Conservation (phyloP, 176 grass and related monocot genomes). For the Puccinellia tenuiflora region DNA sequence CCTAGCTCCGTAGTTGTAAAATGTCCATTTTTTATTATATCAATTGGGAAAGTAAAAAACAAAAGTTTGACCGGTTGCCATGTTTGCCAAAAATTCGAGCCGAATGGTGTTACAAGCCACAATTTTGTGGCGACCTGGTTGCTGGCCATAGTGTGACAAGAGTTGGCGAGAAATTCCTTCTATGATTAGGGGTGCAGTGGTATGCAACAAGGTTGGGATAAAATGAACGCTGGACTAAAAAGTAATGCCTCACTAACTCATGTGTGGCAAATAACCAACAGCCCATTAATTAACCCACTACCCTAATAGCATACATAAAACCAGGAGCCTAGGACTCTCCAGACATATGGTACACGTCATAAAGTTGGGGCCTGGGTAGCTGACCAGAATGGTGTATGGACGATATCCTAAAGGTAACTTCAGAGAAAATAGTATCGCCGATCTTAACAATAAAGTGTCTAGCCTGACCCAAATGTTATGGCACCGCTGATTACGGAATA, state of each 20-base stretch:
- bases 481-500: not conserved
- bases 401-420: not conserved
- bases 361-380: not conserved
- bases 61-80: not conserved
- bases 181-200: not conserved
- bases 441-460: not conserved
- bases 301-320: not conserved
- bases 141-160: not conserved
- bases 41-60: not conserved
- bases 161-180: not conserved
- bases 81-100: not conserved
- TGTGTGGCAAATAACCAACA: not conserved
- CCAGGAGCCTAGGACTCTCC: not conserved
- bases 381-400: not conserved
- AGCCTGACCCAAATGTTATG: not conserved
- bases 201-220: not conserved
- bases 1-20: not conserved
- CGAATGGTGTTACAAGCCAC: not conserved
- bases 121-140: not conserved
- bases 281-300: not conserved
- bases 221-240: not conserved
- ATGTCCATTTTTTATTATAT: not conserved
- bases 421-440: not conserved
- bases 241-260: not conserved
- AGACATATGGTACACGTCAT: not conserved